Evolutionary conservation across 495 filamentous ascomycete genomes (phyloP).

Genomic region (Aspergillus saccharolyticus): DNA sequence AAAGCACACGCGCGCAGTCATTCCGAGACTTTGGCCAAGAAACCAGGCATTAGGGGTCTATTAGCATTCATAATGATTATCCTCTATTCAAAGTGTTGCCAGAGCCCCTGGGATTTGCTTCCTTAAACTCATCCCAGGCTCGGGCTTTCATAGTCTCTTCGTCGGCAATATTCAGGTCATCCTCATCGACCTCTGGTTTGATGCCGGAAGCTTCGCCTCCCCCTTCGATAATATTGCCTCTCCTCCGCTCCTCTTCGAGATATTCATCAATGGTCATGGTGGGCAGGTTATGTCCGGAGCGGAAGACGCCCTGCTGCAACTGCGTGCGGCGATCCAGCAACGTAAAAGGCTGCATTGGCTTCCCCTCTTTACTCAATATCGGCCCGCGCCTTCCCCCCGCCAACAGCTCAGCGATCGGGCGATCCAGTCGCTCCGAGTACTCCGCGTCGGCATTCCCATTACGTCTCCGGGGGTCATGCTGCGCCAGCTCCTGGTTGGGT

Average conservation of each 20-base stretch:
- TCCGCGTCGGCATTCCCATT: slow-evolving; percentile 33
- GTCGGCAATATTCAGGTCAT: slow-evolving; percentile 79
- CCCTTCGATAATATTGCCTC: slow-evolving; percentile 88
- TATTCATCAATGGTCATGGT: slow-evolving; percentile 99
- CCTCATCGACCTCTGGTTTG: slow-evolving; percentile 73
- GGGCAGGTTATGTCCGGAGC: slow-evolving; percentile 84
- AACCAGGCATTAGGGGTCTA: neutral
- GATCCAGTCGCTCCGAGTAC: slow-evolving; percentile 76
- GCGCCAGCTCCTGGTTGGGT: slow-evolving; percentile 20
- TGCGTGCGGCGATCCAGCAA: slow-evolving; percentile 72
- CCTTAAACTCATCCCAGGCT: slow-evolving; percentile 91
- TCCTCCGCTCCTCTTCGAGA: slow-evolving; percentile 78
- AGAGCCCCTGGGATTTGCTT: slow-evolving; percentile 81
- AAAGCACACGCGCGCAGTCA: neutral
- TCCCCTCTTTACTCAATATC: slow-evolving; percentile 73
- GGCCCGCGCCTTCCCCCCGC: slow-evolving; percentile 58
- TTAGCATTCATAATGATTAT: slow-evolving; percentile 27
- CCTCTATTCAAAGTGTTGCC: slow-evolving; percentile 86
- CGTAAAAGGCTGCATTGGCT: slow-evolving; percentile 88
- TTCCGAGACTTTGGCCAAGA: neutral
- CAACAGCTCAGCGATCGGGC: slow-evolving; percentile 50
- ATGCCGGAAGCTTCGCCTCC: slow-evolving; percentile 66
- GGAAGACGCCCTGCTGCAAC: slow-evolving; percentile 78
- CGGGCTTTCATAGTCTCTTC: slow-evolving; percentile 88
- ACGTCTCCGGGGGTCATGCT: slow-evolving; percentile 48